Evolutionary conservation across 306 rosid species (phyloP), one percentile per base, ranked within the genome.

Genomic region (Casuarina equisetifolia): DNA sequence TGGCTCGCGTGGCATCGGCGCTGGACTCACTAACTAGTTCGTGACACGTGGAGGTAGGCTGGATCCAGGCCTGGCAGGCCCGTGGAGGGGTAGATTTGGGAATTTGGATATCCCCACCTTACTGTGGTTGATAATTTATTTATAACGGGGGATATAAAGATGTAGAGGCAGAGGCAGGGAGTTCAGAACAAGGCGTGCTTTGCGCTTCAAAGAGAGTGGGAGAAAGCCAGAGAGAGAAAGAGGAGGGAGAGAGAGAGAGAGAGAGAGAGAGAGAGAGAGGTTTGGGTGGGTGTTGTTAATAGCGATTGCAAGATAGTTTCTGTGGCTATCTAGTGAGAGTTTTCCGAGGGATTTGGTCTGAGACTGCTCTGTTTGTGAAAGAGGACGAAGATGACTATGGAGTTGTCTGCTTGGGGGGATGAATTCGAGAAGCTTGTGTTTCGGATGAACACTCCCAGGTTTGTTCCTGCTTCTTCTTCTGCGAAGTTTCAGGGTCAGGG

Each of bases 381-480:
- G 15, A 46, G 35, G 10, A 67, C 19, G 49, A 44, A 32, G 20
- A 10, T 49, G 63, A 77, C 48, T 20, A 94, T 92, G 96, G 97
- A 92, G 83, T 82, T 95, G 89, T 84, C 95, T 32, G 88, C 92
- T 48, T 82, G 85, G 84, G 84, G 92, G 72, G 90, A 87, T 40
- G 98, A 92, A 77, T 95, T 86, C 66, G 88, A 92, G 40, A 95
- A 92, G 79, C 98, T 95, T 39, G 69, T 95, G 5, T 82, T 86
- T 57, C 80, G 97, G 49, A 92, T 95, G 97, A 88, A 85, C 89
- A 86, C 96, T 9, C 99, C 99, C 17, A 91, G 98, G 98, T 95
- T 80, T 42, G 76, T 66, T 62, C 64, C 50, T 25, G 32, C 32
- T 76, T 32, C 32, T 15, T 3, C 77, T 70, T 43, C 66, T 16